phyloP scores from a whole-genome alignment of 768 basidiomycete species.

The Xerocomus spinulosus region DNA sequence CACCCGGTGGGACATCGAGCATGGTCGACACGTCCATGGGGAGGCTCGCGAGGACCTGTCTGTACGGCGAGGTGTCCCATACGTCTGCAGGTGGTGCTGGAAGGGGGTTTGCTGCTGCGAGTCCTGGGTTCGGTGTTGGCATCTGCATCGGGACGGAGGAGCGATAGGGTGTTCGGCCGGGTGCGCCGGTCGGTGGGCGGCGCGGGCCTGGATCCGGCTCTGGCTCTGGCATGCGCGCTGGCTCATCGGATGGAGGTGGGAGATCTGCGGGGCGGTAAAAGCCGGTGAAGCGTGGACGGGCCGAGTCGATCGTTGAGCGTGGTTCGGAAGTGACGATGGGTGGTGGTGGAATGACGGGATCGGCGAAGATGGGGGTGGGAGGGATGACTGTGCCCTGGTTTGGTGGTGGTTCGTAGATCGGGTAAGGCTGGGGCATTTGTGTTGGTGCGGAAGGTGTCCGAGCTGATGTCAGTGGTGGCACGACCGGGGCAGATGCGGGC shows the following conservation, averaged over 20 bases:
- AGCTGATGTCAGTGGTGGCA: not conserved
- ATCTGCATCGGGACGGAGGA: conserved; percentile 6
- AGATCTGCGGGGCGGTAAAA: conserved; percentile 23
- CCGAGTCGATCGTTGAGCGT: conserved; percentile 7
- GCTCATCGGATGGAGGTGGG: conserved; percentile 1
- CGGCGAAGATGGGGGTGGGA: conserved; percentile 5
- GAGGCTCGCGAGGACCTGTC: conserved; percentile 45
- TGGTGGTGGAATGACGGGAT: conserved; percentile 21
- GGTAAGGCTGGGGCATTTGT: conserved; percentile 21
- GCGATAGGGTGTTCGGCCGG: conserved; percentile 11
- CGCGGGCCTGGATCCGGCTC: not conserved
- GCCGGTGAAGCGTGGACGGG: conserved; percentile 25
- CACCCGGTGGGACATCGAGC: conserved; percentile 6
- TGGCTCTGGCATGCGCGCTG: conserved; percentile 3
- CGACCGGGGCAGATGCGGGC: not conserved
- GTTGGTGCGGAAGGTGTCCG: not conserved
- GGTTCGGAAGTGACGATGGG: conserved; percentile 12
- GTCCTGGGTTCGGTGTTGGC: not conserved
- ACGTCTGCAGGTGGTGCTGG: conserved; percentile 59
- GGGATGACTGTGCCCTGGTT: conserved; percentile 14
- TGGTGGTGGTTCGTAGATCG: not conserved
- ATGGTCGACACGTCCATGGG: conserved; percentile 37
- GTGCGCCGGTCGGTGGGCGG: conserved; percentile 5
- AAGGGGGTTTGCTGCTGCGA: conserved; percentile 46
- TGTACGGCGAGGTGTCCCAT: conserved; percentile 55